Evolutionary conservation across 139 green algal genomes (phyloP), one percentile per base, ranked within the genome.

Genomic region (Spirogloea muscicola): DNA sequence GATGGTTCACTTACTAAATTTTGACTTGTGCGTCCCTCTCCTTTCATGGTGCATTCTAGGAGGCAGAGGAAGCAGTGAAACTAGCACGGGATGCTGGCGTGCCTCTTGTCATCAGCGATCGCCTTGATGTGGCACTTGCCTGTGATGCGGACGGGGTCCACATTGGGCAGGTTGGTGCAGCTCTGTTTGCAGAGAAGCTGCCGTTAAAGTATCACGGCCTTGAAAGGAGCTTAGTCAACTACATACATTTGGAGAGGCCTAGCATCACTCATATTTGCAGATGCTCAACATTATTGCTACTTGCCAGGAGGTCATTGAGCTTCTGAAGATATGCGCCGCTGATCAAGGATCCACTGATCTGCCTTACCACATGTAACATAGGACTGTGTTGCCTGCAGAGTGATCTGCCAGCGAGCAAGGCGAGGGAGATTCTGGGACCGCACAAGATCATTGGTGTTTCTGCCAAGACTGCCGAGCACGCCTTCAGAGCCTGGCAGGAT

Each of bases 61-160:
- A 66, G 27, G 72, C 72, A n/a, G 36, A 79, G 31, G 49, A 72
- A 37, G 72, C 49, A 27, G 72, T 80, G 37, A 18, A 27, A 37
- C 25, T 80, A 36, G 61, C 72, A 7, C n/a, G 52, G 31, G 44
- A 64, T 5, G n/a, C 69, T 7, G 86, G 88, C 25, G 86, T 96
- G 7, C 85, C 86, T 0, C 72, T 96, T n/a, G 83, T 98, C 34
- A 88, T 98, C 66, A 98, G 97, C 76, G 93, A 98, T 80, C 79
- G 93, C 0, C 81, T 97, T 0, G 93, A 98, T 52, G 87, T 97
- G 33, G 91, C 91, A 7, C 73, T 98, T 40, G 93, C 90, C 4
- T 71, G 84, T 4, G 91, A 86, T 3, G 89, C 92, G 0, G 89
- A 93, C 63, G 91, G 90, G 33, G 89, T 91, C 9, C 91, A 96